Base-by-base conservation (phyloP, 202 grass and related monocot genomes). In the Carex sylvatica region DNA sequence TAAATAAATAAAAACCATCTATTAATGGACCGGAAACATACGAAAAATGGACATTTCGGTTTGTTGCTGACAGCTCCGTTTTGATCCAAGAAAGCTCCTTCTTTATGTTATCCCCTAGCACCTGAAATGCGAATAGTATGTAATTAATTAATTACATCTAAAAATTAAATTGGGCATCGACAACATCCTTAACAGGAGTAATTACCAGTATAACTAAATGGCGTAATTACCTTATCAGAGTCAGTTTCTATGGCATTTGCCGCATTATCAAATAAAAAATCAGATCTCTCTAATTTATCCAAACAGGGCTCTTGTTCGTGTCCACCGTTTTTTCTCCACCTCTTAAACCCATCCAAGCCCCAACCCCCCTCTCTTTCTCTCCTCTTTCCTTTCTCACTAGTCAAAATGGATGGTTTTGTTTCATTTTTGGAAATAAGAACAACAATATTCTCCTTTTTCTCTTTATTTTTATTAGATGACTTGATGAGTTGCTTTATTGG, bases 1-100 rank as follows among this genome's bases (percentile, higher is more conserved):
- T 38, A 40, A 7, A 74, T 31, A 58, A 80, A 80, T 55, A 20
- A 44, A 28, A 53, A 31, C 10, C 19, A 61, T 44, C 10, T 65
- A 35, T 83, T 0, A 3, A 9, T 33, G 66, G 52, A 1, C 1
- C 23, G 3, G 67, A 24, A 13, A 49, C 78, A 62, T 90, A 98
- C 95, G 89, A 86, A 80, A 93, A 95, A 66, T 87, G 85, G n/a
- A 94, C 22, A 79, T 88, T 95, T 26, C 73, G 85, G 75, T 93
- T 93, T 67, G 87, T 87, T 0, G 90, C 88, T 22, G 90, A 91
- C 18, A 95, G 76, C 77, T 93, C 90, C 2, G 87, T 88, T 84
- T 95, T 92, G 67, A 98, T 98, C 87, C 90, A 84, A 77, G 92
- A 93, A 22, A 98, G 92, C 61, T 98, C 95, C 83, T 91, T 90